phyloP scores from a whole-genome alignment of 2,329 filamentous ascomycete species.

The Diaporthe sp. region DNA sequence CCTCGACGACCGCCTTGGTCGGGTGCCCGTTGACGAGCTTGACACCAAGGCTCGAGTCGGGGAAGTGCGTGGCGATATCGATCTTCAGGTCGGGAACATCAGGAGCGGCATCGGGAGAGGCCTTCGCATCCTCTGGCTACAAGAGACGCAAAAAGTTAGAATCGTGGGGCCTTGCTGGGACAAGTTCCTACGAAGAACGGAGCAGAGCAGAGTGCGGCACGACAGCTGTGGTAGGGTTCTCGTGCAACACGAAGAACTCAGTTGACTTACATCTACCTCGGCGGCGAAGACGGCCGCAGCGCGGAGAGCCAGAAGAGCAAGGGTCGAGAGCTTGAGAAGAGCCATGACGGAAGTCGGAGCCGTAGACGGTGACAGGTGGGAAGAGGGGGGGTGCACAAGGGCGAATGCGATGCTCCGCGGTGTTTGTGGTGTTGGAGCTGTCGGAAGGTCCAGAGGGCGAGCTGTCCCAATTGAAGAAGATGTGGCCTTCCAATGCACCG shows the following conservation, averaged over 20 bases:
- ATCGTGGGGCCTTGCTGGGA: conserved; percentile 6
- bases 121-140: conserved; percentile 45
- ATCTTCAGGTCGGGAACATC: conserved; percentile 69
- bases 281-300: conserved; percentile 73
- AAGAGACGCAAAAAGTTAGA: conserved; percentile 29
- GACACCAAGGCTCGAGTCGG: conserved; percentile 86
- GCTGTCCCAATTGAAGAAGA: conserved; percentile 40
- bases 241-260: conserved; percentile 44
- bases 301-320: conserved; percentile 80
- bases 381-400: conserved; percentile 33
- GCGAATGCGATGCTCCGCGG: conserved; percentile 39
- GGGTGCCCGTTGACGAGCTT: conserved; percentile 95
- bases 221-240: neutral
- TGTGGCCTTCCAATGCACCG: conserved; percentile 41
- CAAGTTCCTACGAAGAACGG: neutral
- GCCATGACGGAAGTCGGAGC: conserved; percentile 70
- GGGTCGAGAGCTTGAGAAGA: conserved; percentile 78
- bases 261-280: conserved; percentile 69
- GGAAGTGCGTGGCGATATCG: conserved; percentile 74
- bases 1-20: conserved; percentile 84
- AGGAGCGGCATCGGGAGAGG: conserved; percentile 44
- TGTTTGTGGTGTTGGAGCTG: conserved; percentile 25
- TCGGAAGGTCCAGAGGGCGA: conserved; percentile 33
- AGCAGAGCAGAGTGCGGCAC: neutral
- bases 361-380: conserved; percentile 37